These are phyloP conservation scores for Glycine tomentella DNA, from an alignment of 306 rosid species.

Conservation along the genomic window DNA sequence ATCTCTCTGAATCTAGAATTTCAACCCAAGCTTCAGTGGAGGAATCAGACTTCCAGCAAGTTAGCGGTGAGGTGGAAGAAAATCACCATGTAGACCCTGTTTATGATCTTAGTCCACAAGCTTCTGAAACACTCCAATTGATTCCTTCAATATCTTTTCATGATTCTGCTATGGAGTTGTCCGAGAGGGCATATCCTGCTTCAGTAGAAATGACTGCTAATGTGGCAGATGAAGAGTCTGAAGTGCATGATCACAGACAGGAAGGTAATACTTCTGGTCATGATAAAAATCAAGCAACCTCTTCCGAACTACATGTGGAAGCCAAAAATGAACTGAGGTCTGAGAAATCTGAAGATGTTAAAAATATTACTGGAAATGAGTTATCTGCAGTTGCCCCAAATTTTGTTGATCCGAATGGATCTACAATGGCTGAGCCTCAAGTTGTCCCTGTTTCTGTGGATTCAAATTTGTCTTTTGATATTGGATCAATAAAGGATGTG, in stretches of 20 bases:
- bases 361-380: constrained; percentile 41
- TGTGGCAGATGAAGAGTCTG: constrained; percentile 51
- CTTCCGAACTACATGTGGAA: constrained; percentile 49
- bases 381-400: constrained; percentile 45
- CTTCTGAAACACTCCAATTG: constrained; percentile 60
- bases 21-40: constrained; percentile 55
- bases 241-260: constrained; percentile 43
- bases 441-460: constrained; percentile 50
- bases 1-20: constrained; percentile 50
- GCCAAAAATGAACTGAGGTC: constrained; percentile 47
- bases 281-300: constrained; percentile 51
- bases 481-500: constrained; percentile 46
- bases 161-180: constrained; percentile 57
- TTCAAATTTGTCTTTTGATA: constrained; percentile 51
- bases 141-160: constrained; percentile 62
- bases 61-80: constrained; percentile 59
- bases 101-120: constrained; percentile 81
- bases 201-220: constrained; percentile 47
- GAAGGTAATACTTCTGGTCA: constrained; percentile 41
- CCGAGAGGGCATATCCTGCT: constrained; percentile 46
- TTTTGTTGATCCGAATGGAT: constrained; percentile 50
- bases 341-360: constrained; percentile 48
- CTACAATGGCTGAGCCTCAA: constrained; percentile 40
- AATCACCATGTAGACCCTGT: constrained; percentile 70
- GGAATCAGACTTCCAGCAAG: constrained; percentile 55